Base-by-base conservation (phyloP, 2,329 filamentous ascomycete genomes). In the Scedosporium minutisporum region DNA sequence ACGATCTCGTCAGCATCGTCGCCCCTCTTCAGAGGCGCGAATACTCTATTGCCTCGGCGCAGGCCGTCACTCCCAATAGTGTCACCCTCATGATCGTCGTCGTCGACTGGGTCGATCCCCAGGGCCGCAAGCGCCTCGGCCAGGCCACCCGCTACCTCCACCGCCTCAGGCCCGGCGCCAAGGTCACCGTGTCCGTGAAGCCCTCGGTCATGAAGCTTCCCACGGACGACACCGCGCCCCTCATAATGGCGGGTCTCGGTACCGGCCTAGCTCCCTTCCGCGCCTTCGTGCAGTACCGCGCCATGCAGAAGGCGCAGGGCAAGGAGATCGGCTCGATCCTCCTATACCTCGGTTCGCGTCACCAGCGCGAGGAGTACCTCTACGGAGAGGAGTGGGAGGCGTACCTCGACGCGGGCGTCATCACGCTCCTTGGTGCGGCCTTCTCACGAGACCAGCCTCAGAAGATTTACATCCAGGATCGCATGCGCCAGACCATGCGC, bases 331-430 rank as follows among this genome's bases (percentile, higher is more conserved):
- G 95, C 62, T 81, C 91, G 53, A 95, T 97, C 65, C 85, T 99
- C 61, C 80, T 99, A 64, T 99, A 97, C 82, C 93, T 99, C 80
- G 95, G 95, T 66, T 93, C 92, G 18, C 93, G 95, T 61, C 93
- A 97, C 82, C 92, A 97, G 80, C 91, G 93, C 67, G 95, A 99
- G 78, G 95, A 99, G 78, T 99, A 99, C 77, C 87, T 97, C 65
- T 99, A 97, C 72, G 95, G 95, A 65, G 95, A 99, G 76, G 95
- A 99, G 76, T 99, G 95, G 95, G 95, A 99, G 76, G 95, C 95
- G 0, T 99, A 99, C 77, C 86, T 95, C 72, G 93, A 93, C 65
- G 92, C 95, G 0, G 95, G 95, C 60, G 91, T 99, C 69, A 93
- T 99, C 73, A 99, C 95, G 0, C 84, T 96, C 51, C 85, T 99